These are phyloP conservation scores for Auriscalpium vulgare DNA, from an alignment of 768 basidiomycete genomes.

Conservation along the genomic window DNA sequence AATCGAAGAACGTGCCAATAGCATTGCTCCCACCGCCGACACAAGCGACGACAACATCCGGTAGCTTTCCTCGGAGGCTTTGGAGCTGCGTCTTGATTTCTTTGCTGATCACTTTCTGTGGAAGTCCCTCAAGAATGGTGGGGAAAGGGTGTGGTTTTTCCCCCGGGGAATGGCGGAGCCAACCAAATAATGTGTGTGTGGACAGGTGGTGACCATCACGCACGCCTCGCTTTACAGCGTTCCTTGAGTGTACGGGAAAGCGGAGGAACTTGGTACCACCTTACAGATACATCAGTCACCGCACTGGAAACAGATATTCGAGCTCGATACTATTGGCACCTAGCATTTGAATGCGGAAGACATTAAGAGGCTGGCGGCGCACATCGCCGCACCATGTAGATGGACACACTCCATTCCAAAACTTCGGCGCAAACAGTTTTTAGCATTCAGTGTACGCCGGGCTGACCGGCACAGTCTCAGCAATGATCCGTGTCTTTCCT, in stretches of 20 bases:
- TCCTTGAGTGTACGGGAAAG: conserved; percentile 93
- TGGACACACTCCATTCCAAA: conserved; percentile 88
- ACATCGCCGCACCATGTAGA: conserved; percentile 99
- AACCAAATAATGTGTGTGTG: conserved; percentile 91
- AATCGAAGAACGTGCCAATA: conserved; percentile 96
- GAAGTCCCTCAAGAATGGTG: conserved; percentile 96
- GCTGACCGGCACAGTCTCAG: conserved; percentile 98
- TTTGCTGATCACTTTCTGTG: conserved; percentile 88
- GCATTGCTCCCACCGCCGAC: conserved; percentile 98
- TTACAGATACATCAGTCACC: conserved; percentile 21
- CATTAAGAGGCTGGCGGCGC: conserved; percentile 90
- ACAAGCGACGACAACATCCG: conserved; percentile 92
- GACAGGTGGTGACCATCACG: conserved; percentile 93
- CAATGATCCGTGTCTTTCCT: conserved; percentile 95
- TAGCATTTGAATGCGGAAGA: conserved; percentile 96
- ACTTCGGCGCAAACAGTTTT: conserved; percentile 96
- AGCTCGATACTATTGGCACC: conserved; percentile 65
- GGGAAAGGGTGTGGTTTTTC: conserved; percentile 99
- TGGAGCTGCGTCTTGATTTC: conserved; percentile 89
- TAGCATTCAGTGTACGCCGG: too few relatives aligned
- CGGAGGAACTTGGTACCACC: conserved; percentile 92
- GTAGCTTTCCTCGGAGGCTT: conserved; percentile 71
- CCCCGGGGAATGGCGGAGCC: conserved; percentile 98
- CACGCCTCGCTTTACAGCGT: conserved; percentile 98
- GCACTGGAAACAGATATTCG: neutral